phyloP scores from a whole-genome alignment of 139 green algal genomes.

The Trebouxia sp. region DNA sequence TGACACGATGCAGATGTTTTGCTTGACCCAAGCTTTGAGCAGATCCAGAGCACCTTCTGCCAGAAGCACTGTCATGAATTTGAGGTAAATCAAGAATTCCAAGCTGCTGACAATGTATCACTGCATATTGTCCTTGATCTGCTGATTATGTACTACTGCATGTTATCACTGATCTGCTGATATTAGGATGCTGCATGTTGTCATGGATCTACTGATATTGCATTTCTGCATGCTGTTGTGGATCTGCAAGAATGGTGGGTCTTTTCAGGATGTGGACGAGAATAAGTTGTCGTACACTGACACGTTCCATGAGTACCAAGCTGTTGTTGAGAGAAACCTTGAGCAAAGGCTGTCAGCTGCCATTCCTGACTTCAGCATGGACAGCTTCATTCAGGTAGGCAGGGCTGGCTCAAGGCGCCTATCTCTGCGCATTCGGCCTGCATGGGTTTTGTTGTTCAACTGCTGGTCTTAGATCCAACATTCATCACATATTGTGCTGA shows the following conservation, averaged over 20 bases:
- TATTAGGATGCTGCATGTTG: too few species aligned
- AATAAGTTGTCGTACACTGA: constrained; percentile 22
- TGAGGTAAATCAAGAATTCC: neutral
- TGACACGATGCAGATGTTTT: constrained; percentile 17
- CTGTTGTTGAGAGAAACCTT: neutral
- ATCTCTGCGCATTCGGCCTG: too few species aligned
- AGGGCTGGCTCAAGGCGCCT: too few species aligned
- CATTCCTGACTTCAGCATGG: constrained; percentile 25
- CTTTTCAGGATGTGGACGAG: constrained; percentile 16
- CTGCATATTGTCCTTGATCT: too few species aligned
- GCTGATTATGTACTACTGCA: too few species aligned
- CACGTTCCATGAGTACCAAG: neutral
- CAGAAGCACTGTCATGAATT: constrained; percentile 10
- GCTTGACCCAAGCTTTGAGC: constrained; percentile 17
- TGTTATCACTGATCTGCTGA: too few species aligned
- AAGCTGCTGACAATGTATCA: neutral
- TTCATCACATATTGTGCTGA: too few species aligned
- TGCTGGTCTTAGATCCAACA: too few species aligned
- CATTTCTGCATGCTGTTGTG: too few species aligned
- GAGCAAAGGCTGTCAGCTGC: constrained; percentile 9
- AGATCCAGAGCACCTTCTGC: constrained; percentile 13
- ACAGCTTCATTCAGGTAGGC: constrained; percentile 2
- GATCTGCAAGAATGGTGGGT: too few species aligned
- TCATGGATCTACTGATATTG: too few species aligned
- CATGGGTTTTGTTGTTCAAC: too few species aligned